Conservation (phyloP, 176 grass and related monocot species). For the Alloteropsis semialata region DNA sequence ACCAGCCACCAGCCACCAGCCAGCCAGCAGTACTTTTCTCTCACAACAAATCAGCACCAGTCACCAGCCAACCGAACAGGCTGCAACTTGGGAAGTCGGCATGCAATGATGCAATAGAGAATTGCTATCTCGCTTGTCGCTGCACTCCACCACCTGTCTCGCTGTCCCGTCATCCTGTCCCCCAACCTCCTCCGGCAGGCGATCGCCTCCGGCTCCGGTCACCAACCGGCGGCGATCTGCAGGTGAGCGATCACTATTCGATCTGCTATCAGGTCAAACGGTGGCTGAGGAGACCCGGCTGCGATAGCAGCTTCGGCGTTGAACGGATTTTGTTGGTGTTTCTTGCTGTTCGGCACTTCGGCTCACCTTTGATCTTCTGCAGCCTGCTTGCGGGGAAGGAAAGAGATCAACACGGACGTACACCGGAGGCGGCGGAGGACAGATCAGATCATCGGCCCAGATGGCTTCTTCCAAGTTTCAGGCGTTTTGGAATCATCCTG, state of each 20-base stretch:
- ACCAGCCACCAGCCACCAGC: too few species aligned
- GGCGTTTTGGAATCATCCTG: conserved; percentile 76
- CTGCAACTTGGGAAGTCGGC: too few species aligned
- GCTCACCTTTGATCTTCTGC: neutral
- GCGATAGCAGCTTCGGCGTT: neutral
- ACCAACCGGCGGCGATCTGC: too few species aligned
- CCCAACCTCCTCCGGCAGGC: neutral
- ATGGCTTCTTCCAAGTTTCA: conserved; percentile 66
- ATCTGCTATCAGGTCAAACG: too few species aligned
- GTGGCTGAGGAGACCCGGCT: neutral
- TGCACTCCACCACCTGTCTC: neutral
- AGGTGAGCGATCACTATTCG: too few species aligned
- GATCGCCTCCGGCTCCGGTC: neutral
- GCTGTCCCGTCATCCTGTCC: neutral
- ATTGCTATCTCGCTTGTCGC: neutral
- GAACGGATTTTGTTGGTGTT: neutral
- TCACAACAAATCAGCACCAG: too few species aligned
- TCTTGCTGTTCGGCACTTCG: neutral
- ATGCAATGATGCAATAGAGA: too few species aligned
- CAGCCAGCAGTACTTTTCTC: too few species aligned
- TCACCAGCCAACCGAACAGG: too few species aligned
- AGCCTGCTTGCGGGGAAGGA: neutral
- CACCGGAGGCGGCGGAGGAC: neutral
- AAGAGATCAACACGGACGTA: neutral
- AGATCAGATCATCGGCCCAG: neutral